phyloP scores from a whole-genome alignment of 202 grass and related monocot genomes.

The Hordeum pubiflorum region DNA sequence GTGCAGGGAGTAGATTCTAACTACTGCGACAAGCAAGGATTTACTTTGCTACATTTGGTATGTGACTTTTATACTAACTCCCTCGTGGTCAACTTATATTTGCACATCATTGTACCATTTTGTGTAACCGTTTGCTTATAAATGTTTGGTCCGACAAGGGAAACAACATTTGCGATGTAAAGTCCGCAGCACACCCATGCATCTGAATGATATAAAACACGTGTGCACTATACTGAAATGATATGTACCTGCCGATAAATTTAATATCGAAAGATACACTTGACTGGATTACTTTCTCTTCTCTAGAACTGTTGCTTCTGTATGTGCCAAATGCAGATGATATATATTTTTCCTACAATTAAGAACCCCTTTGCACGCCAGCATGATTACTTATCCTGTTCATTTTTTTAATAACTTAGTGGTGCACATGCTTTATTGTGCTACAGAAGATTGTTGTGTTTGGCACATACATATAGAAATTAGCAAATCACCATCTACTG shows the following conservation, averaged over 20 bases:
- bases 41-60: slow-evolving; percentile 97
- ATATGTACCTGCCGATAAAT: not conserved
- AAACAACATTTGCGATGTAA: not conserved
- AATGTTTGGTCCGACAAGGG: not conserved
- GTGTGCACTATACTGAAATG: not conserved
- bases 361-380: not conserved
- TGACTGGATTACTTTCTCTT: not conserved
- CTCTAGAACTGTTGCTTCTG: slow-evolving; percentile 11
- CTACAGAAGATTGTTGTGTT: not conserved
- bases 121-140: not conserved
- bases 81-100: slow-evolving; percentile 30
- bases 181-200: not conserved
- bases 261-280: not conserved
- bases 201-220: not conserved
- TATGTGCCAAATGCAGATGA: not conserved
- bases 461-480: not conserved
- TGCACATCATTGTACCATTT: not conserved
- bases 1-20: slow-evolving; percentile 85
- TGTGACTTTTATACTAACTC: slow-evolving; percentile 1
- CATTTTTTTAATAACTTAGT: not conserved
- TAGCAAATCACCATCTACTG: not conserved
- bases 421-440: not conserved
- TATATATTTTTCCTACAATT: not conserved
- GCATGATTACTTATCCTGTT: slow-evolving; percentile 3
- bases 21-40: slow-evolving; percentile 90